Evolutionary conservation across 2,329 filamentous ascomycete genomes (phyloP), one percentile per base, ranked within the genome.

Genomic region (Epichloe festucae): DNA sequence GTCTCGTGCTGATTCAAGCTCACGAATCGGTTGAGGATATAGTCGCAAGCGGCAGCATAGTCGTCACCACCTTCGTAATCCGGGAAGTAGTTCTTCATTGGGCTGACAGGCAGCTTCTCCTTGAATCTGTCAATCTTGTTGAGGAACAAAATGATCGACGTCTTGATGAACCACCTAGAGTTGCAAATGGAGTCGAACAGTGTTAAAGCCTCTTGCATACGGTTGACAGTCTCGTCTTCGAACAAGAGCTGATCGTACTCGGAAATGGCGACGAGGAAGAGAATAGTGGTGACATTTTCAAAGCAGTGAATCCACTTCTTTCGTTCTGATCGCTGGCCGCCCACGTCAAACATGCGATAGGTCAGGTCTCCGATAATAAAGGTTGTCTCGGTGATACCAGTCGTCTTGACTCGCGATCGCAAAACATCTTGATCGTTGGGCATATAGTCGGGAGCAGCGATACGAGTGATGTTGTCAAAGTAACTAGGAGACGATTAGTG

Each of bases 281-380:
- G 85, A 61, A 96, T 95, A 10, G 90, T 95, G 8, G 89, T 95
- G 63, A 96, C 90, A 63, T 96, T 95, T 75, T 96, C 90, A 71
- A 96, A 96, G 65, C 89, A 93, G 67, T 95, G 89, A 56, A 95
- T 95, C 89, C 89, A 95, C 74, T 95, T 95, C 78, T 95, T 95
- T 56, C 89, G 85, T 70, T 95, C 89, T 31, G 89, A 95, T 60
- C 89, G 78, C 66, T 95, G 89, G 53, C 89, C 89, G 65, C 89
- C 89, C 46, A 95, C 89, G 63, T 95, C 89, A 68, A 95, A 95
- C 89, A 97, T 96, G 62, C 89, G 85, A 71, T 96, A 96, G 57
- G 89, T 95, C 61, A 96, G 78, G 63, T 91, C 85, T 55, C 89
- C 89, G 14, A 95, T 78, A 66, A 95, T 89, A 67, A 97, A 97